These are phyloP conservation scores for Alternaria infectoria DNA, from an alignment of 2,329 filamentous ascomycete species.

Conservation along the genomic window DNA sequence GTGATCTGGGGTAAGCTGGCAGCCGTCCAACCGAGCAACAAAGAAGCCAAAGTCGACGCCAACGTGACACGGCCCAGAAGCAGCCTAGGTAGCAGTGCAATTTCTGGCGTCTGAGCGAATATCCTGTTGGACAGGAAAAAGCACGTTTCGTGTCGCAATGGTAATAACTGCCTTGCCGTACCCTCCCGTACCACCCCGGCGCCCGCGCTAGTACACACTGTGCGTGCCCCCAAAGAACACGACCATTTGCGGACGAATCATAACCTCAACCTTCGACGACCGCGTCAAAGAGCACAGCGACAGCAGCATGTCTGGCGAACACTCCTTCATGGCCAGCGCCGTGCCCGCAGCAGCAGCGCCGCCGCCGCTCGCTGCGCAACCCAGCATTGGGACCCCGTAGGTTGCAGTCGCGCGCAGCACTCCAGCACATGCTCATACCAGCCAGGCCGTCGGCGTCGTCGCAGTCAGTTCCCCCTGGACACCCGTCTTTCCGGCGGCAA, in stretches of 20 bases:
- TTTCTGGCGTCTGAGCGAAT: background rate
- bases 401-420: slow-evolving; percentile 23
- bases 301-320: slow-evolving; percentile 44
- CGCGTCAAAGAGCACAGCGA: slow-evolving; percentile 7
- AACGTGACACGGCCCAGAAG: background rate
- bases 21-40: background rate
- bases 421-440: slow-evolving; percentile 17
- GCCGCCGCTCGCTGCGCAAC: slow-evolving; percentile 41
- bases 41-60: background rate
- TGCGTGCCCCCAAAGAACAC: slow-evolving; percentile 10
- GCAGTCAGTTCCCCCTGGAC: slow-evolving; percentile 34
- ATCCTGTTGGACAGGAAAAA: background rate
- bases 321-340: slow-evolving; percentile 48
- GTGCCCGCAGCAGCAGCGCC: slow-evolving; percentile 34
- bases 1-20: background rate
- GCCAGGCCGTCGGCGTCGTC: slow-evolving; percentile 27
- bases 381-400: slow-evolving; percentile 43
- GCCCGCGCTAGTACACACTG: slow-evolving; percentile 13
- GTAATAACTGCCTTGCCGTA: slow-evolving; percentile 11
- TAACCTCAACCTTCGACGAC: slow-evolving; percentile 23
- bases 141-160: slow-evolving; percentile 7
- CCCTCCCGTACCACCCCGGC: slow-evolving; percentile 12
- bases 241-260: slow-evolving; percentile 19
- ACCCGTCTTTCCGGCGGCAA: slow-evolving; percentile 45
- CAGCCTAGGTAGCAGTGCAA: background rate